Evolutionary conservation across 768 basidiomycete genomes (phyloP).

Genomic region (Galerina marginata): DNA sequence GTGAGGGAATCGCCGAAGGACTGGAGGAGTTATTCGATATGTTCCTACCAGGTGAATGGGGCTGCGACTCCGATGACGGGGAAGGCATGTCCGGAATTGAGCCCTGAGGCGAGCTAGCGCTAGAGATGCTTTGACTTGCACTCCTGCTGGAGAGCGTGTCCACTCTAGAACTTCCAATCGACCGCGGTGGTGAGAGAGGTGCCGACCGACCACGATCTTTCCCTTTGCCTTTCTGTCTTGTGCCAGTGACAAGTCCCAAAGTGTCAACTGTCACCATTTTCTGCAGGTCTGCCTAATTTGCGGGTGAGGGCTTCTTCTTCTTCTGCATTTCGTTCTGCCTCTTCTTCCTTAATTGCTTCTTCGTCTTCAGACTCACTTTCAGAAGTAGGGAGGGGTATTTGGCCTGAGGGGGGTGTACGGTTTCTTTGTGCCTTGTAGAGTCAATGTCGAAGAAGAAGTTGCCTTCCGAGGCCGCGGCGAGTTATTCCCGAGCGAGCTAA

Average conservation of each 20-base stretch:
- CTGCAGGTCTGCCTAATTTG: constrained; percentile 72
- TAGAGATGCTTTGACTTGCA: constrained; percentile 76
- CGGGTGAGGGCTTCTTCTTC: constrained; percentile 69
- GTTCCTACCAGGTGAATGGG: constrained; percentile 57
- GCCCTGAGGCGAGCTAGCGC: constrained; percentile 72
- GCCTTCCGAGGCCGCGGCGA: constrained; percentile 59
- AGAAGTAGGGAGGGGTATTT: constrained; percentile 57
- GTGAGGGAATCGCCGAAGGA: constrained; percentile 61
- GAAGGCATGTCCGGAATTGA: constrained; percentile 87
- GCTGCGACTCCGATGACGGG: constrained; percentile 61
- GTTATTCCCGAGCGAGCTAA: constrained; percentile 69
- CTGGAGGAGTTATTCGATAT: constrained; percentile 64
- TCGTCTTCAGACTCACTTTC: constrained; percentile 66
- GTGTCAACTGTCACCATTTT: constrained; percentile 75
- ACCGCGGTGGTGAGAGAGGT: constrained; percentile 42
- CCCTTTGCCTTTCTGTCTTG: constrained; percentile 41
- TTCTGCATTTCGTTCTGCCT: constrained; percentile 68
- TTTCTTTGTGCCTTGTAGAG: constrained; percentile 59
- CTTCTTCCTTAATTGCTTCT: constrained; percentile 68
- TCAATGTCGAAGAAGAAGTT: constrained; percentile 73
- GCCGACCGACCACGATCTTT: constrained; percentile 49
- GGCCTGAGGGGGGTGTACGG: constrained; percentile 43
- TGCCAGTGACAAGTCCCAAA: constrained; percentile 66
- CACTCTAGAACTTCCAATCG: constrained; percentile 34
- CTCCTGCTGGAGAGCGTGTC: constrained; percentile 49